Evolutionary conservation across 768 basidiomycete genomes (phyloP).

Genomic region (Clitopilus passeckerianus): DNA sequence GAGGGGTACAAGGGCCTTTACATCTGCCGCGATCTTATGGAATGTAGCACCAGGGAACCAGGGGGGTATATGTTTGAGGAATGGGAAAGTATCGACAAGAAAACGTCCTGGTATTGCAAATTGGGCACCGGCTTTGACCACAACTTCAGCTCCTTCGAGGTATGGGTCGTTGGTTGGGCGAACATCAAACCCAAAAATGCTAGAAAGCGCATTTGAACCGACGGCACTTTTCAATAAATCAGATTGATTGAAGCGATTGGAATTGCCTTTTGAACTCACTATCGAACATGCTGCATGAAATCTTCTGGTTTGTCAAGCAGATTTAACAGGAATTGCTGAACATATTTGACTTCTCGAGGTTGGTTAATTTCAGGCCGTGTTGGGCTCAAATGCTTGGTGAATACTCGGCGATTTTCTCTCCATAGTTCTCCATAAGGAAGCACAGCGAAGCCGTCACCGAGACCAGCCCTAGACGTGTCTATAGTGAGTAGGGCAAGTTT

Average conservation of each 20-base stretch:
- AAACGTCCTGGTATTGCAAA: constrained; percentile 11
- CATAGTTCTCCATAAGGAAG: neutral
- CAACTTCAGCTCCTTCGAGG: constrained; percentile 14
- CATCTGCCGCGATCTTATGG: constrained; percentile 6
- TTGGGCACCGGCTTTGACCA: neutral
- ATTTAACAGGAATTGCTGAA: neutral
- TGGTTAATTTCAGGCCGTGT: neutral
- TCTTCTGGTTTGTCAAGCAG: constrained; percentile 2
- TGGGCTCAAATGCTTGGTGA: neutral
- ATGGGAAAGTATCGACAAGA: constrained; percentile 19
- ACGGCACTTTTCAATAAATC: constrained; percentile 14
- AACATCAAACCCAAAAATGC: constrained; percentile 3
- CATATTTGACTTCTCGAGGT: neutral
- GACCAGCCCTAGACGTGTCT: neutral
- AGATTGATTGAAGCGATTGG: neutral
- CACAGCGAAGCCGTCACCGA: neutral
- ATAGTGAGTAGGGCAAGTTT: neutral
- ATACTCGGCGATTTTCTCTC: neutral
- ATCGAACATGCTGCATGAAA: constrained; percentile 2
- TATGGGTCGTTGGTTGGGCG: constrained; percentile 17
- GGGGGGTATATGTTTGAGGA: constrained; percentile 30
- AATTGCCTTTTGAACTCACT: constrained; percentile 1
- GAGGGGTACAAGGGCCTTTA: constrained; percentile 5
- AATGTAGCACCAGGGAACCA: constrained; percentile 31
- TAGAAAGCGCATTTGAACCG: constrained; percentile 23